Conservation (phyloP, 495 filamentous ascomycete species). For the Penicillium subrubescens region DNA sequence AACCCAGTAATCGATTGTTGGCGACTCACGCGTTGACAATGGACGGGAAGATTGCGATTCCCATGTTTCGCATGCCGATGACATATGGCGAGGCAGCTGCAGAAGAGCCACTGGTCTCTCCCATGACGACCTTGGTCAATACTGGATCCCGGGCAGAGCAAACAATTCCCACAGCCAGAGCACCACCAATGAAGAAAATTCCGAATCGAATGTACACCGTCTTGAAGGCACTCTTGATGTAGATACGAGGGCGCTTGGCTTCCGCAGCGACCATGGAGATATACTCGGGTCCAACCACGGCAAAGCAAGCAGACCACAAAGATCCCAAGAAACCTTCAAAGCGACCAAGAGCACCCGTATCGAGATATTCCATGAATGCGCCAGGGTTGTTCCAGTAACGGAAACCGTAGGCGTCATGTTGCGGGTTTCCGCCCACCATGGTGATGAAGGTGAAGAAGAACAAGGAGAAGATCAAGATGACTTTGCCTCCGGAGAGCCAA, state of each 20-base stretch:
- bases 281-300: slow-evolving; percentile 68
- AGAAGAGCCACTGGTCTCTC: slow-evolving; percentile 35
- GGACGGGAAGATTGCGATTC: slow-evolving; percentile 47
- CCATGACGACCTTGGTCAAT: slow-evolving; percentile 45
- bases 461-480: slow-evolving; percentile 66
- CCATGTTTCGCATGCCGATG: slow-evolving; percentile 75
- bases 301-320: slow-evolving; percentile 53
- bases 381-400: slow-evolving; percentile 51
- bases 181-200: slow-evolving; percentile 74
- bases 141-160: slow-evolving; percentile 58
- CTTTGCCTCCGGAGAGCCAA: slow-evolving; percentile 70
- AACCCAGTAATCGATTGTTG: not conserved
- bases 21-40: slow-evolving; percentile 31
- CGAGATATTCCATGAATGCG: slow-evolving; percentile 53
- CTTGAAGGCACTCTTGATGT: slow-evolving; percentile 65
- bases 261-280: slow-evolving; percentile 81
- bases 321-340: slow-evolving; percentile 73
- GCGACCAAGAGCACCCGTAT: slow-evolving; percentile 62
- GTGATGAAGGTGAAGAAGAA: slow-evolving; percentile 47
- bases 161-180: slow-evolving; percentile 67
- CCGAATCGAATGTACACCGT: slow-evolving; percentile 73
- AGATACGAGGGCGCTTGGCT: slow-evolving; percentile 65
- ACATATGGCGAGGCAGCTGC: slow-evolving; percentile 78
- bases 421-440: slow-evolving; percentile 74
- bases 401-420: slow-evolving; percentile 73